Evolutionary conservation across 2,329 filamentous ascomycete species (phyloP).

Genomic region (Rhinocladiella mackenziei): DNA sequence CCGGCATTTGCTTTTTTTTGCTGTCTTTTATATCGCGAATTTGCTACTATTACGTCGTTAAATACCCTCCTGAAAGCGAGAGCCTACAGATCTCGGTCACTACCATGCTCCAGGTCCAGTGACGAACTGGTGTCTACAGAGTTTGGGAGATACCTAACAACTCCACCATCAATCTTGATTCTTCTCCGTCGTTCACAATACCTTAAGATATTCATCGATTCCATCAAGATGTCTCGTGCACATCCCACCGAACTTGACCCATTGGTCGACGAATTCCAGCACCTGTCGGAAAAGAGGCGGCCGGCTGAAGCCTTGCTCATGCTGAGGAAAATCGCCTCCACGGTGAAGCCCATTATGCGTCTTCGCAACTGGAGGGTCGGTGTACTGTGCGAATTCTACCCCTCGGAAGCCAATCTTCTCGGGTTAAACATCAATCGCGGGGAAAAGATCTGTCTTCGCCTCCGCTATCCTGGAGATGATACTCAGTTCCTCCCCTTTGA

Average conservation of each 20-base stretch:
- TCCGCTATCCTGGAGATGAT: conserved; percentile 71
- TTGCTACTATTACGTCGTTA: too few relatives aligned
- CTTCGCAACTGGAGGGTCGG: conserved; percentile 76
- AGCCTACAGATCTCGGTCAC: too few relatives aligned
- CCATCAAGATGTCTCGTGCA: conserved; percentile 16
- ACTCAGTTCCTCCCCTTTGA: conserved; percentile 77
- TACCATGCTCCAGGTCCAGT: too few relatives aligned
- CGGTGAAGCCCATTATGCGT: conserved; percentile 94
- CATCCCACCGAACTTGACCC: conserved; percentile 42
- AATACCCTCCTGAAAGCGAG: too few relatives aligned
- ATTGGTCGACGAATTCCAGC: conserved; percentile 49
- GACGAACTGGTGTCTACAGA: too few relatives aligned
- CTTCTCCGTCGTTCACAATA: too few relatives aligned
- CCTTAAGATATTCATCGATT: background rate
- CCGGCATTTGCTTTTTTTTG: background rate
- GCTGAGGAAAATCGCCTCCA: conserved; percentile 75
- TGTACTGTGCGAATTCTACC: conserved; percentile 80
- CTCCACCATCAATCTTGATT: too few relatives aligned
- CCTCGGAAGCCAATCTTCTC: conserved; percentile 66
- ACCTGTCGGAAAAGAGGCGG: conserved; percentile 48
- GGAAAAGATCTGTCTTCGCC: conserved; percentile 73
- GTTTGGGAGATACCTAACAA: too few relatives aligned
- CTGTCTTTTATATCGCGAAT: too few relatives aligned
- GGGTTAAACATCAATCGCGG: conserved; percentile 78
- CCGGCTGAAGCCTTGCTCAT: conserved; percentile 54